These are phyloP conservation scores for Eucalyptus cloeziana DNA, from an alignment of 345 rosid genomes.

Conservation along the genomic window DNA sequence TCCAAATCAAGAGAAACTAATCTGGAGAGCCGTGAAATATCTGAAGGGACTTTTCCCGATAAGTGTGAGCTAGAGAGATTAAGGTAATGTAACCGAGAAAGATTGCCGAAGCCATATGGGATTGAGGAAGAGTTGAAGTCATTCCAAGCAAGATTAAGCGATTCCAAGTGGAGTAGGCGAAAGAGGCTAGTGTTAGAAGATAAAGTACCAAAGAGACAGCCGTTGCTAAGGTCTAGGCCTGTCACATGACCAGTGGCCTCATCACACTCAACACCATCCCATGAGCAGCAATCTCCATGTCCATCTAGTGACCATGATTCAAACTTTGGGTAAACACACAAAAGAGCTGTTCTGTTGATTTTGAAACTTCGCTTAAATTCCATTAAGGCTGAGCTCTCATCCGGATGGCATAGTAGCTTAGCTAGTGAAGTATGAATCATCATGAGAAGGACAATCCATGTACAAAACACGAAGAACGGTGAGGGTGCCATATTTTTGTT, in stretches of 20 bases:
- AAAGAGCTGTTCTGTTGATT: rapidly evolving
- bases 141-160: background rate
- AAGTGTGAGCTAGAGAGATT: rapidly evolving
- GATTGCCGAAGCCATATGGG: rapidly evolving
- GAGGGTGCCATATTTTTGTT: background rate
- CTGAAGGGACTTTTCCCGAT: rapidly evolving
- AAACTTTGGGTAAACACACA: rapidly evolving
- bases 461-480: too few relatives aligned
- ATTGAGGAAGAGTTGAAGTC: background rate
- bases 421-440: background rate
- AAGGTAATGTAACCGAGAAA: rapidly evolving
- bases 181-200: background rate
- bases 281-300: background rate
- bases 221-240: rapidly evolving
- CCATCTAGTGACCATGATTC: background rate
- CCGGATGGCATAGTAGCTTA: rapidly evolving
- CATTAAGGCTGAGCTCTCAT: background rate
- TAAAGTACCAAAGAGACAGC: background rate
- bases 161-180: background rate
- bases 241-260: background rate
- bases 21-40: background rate
- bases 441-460: background rate
- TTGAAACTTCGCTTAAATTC: background rate
- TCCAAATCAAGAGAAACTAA: background rate
- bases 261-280: rapidly evolving